Evolutionary conservation across 1,284 basidiomycete species (phyloP).

Genomic region (Malassezia nana): DNA sequence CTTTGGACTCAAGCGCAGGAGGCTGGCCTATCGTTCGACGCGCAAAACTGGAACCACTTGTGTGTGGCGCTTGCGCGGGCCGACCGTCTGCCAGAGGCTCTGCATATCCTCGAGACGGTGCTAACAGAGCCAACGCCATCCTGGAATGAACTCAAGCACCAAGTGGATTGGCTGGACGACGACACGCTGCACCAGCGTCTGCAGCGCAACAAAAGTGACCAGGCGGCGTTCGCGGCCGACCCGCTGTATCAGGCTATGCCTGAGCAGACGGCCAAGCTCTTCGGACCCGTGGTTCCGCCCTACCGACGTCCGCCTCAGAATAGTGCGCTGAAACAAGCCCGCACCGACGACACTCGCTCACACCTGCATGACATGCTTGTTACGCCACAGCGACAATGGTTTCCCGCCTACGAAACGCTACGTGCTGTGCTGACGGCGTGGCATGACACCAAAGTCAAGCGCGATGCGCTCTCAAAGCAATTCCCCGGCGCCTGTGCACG

Average conservation of each 20-base stretch:
- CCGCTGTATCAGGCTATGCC: constrained; percentile 7
- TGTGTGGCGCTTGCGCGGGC: constrained; percentile 65
- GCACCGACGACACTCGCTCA: not conserved
- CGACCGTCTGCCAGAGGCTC: constrained; percentile 68
- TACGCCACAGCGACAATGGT: constrained; percentile 8
- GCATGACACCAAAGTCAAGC: not conserved
- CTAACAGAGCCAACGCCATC: constrained; percentile 49
- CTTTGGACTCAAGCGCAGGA: constrained; percentile 62
- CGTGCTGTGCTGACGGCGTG: not conserved
- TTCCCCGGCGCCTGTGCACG: not conserved
- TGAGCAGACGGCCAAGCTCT: not conserved
- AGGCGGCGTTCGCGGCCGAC: constrained; percentile 1
- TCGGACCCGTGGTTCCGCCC: not conserved
- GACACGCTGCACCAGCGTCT: not conserved
- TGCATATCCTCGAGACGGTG: constrained; percentile 70
- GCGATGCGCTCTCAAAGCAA: not conserved
- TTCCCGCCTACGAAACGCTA: constrained; percentile 7
- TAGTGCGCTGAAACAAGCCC: not conserved
- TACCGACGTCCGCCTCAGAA: not conserved
- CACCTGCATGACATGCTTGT: not conserved
- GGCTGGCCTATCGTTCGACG: constrained; percentile 72
- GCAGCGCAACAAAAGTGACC: not conserved
- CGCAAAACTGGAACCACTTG: constrained; percentile 86
- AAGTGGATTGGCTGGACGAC: not conserved
- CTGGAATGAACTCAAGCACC: not conserved